phyloP scores from a whole-genome alignment of 441 rosid species.

The Melastoma candidum region DNA sequence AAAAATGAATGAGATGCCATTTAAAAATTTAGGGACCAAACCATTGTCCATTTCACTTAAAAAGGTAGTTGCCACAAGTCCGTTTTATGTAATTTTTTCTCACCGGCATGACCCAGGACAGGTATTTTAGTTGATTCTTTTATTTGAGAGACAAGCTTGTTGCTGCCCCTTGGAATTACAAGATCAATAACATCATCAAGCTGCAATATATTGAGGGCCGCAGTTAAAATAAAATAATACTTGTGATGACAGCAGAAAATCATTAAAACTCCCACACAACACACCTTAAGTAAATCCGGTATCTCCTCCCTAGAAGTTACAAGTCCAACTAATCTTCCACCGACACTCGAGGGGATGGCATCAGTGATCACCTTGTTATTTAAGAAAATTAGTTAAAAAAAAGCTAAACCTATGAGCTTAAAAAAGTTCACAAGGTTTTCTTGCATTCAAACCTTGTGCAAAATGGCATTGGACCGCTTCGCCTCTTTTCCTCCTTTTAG shows the following conservation, averaged over 20 bases:
- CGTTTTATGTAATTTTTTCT: conserved; percentile 12
- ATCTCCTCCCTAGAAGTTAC: conserved; percentile 96
- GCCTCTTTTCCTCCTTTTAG: conserved; percentile 99
- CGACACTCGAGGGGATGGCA: conserved; percentile 73
- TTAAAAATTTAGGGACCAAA: not conserved
- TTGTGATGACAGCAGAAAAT: too few relatives aligned
- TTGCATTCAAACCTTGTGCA: conserved; percentile 63
- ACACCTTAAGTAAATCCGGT: conserved; percentile 90
- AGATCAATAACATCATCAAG: conserved; percentile 98
- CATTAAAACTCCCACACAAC: not conserved
- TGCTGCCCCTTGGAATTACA: conserved; percentile 99
- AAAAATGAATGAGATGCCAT: not conserved
- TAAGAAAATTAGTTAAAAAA: conserved; percentile 7
- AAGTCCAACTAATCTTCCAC: conserved; percentile 76
- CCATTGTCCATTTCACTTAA: not conserved
- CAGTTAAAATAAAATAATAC: too few relatives aligned
- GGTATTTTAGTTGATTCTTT: conserved; percentile 93
- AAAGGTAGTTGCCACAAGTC: conserved; percentile 5
- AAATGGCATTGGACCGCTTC: conserved; percentile 76
- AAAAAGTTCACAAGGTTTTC: conserved; percentile 1
- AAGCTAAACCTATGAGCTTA: conserved; percentile 3
- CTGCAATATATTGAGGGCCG: conserved; percentile 33
- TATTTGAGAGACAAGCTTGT: conserved; percentile 84
- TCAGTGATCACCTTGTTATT: conserved; percentile 65
- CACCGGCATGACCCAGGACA: conserved; percentile 97